Conservation (phyloP, 2,329 filamentous ascomycete species). For the Xylariaceae sp. region DNA sequence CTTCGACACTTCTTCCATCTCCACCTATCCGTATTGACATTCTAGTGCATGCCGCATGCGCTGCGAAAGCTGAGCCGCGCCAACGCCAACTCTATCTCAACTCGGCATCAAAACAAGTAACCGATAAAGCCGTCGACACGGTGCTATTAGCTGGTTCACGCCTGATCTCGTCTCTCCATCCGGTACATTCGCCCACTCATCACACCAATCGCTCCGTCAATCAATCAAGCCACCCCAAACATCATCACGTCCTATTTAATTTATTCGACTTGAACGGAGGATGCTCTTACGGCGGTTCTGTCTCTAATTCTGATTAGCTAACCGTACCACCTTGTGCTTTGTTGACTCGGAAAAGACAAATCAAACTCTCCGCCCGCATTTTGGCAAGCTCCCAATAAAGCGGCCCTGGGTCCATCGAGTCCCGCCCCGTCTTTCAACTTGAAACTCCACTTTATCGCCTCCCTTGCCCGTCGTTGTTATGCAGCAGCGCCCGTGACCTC, state of each 20-base stretch:
- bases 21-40: not conserved
- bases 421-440: not conserved
- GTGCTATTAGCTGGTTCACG: not conserved
- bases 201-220: not conserved
- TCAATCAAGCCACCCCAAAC: not conserved
- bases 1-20: conserved; percentile 11
- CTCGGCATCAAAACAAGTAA: not conserved
- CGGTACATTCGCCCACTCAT: not conserved
- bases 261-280: not conserved
- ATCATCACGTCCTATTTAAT: not conserved
- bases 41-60: conserved; percentile 3
- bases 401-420: not conserved
- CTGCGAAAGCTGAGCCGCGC: conserved; percentile 7
- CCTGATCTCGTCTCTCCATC: not conserved
- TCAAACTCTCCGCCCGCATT: not conserved
- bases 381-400: conserved; percentile 7
- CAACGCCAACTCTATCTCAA: not conserved
- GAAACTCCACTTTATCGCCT: conserved; percentile 3
- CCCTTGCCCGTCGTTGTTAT: not conserved
- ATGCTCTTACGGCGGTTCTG: not conserved
- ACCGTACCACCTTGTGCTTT: conserved; percentile 3
- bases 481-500: not conserved
- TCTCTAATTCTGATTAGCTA: not conserved
- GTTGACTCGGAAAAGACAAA: conserved; percentile 1
- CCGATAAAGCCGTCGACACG: not conserved